phyloP scores from a whole-genome alignment of 306 rosid genomes.

The Mimosa bimucronata region DNA sequence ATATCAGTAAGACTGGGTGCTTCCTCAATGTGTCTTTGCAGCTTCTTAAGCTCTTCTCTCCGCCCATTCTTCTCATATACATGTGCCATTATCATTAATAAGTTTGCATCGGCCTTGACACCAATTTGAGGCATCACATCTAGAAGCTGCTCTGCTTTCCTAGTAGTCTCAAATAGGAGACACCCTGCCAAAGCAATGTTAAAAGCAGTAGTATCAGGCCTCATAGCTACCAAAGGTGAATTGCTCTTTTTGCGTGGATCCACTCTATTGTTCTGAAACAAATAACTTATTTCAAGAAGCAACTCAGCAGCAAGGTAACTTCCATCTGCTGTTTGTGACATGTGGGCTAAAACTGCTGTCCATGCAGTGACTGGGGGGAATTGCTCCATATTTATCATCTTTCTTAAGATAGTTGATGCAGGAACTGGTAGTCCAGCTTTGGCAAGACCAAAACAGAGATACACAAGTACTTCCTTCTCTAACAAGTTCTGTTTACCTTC shows the following conservation, averaged over 20 bases:
- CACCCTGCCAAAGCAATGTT: slow-evolving; percentile 81
- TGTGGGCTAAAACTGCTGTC: slow-evolving; percentile 78
- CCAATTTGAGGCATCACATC: slow-evolving; percentile 86
- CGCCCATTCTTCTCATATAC: slow-evolving; percentile 79
- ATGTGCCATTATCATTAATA: slow-evolving; percentile 74
- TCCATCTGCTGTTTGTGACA: slow-evolving; percentile 78
- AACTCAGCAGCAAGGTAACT: slow-evolving; percentile 84
- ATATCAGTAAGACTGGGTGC: slow-evolving; percentile 64
- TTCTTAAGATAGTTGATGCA: slow-evolving; percentile 75
- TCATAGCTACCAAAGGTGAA: slow-evolving; percentile 74
- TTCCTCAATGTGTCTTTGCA: slow-evolving; percentile 76
- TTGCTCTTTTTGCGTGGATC: slow-evolving; percentile 82
- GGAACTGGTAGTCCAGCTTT: slow-evolving; percentile 64
- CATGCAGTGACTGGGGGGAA: slow-evolving; percentile 77
- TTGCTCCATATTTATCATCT: slow-evolving; percentile 63
- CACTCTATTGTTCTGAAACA: slow-evolving; percentile 79
- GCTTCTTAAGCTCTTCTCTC: slow-evolving; percentile 76
- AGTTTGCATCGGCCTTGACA: slow-evolving; percentile 66
- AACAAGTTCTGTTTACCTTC: slow-evolving; percentile 66
- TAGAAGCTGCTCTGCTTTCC: slow-evolving; percentile 87
- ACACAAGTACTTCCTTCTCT: slow-evolving; percentile 70
- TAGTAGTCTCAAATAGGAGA: slow-evolving; percentile 68
- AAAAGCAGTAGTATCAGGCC: slow-evolving; percentile 69
- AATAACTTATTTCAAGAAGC: slow-evolving; percentile 82
- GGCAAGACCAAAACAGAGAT: slow-evolving; percentile 74